Evolutionary conservation across 306 rosid genomes (phyloP).

Genomic region (Dryas octopetala): DNA sequence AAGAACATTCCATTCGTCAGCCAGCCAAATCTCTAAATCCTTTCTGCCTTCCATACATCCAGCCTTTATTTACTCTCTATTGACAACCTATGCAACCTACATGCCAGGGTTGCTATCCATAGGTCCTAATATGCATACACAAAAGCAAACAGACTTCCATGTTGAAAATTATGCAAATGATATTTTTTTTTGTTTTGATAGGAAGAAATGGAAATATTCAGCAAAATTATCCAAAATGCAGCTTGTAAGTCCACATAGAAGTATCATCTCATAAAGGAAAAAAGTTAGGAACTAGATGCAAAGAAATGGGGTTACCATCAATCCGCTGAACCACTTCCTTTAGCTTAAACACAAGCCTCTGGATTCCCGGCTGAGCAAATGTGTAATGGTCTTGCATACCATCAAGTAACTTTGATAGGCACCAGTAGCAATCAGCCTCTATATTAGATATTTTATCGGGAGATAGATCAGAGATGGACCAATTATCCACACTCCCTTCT

Average conservation of each 20-base stretch:
- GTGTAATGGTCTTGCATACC: constrained; percentile 99
- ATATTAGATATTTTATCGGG: constrained; percentile 56
- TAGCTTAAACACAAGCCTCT: constrained; percentile 88
- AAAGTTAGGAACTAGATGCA: background rate
- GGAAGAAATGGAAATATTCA: background rate
- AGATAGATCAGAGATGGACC: constrained; percentile 77
- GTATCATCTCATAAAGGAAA: background rate
- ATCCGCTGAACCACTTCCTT: constrained; percentile 91
- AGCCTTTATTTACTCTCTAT: background rate
- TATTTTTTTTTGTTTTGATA: background rate
- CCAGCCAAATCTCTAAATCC: background rate
- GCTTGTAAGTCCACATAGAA: too few relatives aligned
- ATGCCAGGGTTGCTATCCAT: background rate
- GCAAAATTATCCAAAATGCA: background rate
- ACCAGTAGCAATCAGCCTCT: constrained; percentile 97
- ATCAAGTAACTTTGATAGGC: constrained; percentile 84
- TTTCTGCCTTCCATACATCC: background rate
- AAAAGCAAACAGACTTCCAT: background rate
- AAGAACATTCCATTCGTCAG: background rate
- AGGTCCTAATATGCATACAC: background rate
- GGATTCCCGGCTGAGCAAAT: constrained; percentile 98
- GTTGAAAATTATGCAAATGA: background rate
- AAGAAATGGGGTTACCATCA: constrained; percentile 53
- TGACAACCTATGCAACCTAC: background rate
- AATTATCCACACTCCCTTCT: constrained; percentile 67